Evolutionary conservation across 2,329 filamentous ascomycete genomes (phyloP).

Genomic region (Xylogone sp.): DNA sequence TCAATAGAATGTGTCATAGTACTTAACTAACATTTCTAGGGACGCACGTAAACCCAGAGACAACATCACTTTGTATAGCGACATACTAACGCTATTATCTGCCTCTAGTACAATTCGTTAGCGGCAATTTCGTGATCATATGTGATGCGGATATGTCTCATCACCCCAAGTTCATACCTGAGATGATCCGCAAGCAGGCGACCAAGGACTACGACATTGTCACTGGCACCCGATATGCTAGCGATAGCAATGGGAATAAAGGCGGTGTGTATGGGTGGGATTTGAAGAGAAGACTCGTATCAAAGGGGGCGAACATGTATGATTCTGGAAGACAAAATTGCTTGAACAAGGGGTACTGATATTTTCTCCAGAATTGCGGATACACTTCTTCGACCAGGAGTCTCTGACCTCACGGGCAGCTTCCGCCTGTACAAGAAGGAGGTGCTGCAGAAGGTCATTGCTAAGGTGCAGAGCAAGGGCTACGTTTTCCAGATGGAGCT

Average conservation of each 20-base stretch:
- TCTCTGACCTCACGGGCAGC: slow-evolving; percentile 87
- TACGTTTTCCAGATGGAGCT: slow-evolving; percentile 99
- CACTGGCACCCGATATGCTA: slow-evolving; percentile 90
- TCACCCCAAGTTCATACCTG: slow-evolving; percentile 97
- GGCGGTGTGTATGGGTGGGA: slow-evolving; percentile 92
- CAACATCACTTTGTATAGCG: not conserved
- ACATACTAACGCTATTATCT: not conserved
- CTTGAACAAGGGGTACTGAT: not conserved
- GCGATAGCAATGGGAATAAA: no score
- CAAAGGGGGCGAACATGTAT: slow-evolving; percentile 80
- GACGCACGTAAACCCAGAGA: slow-evolving; percentile 4
- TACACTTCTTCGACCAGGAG: slow-evolving; percentile 83
- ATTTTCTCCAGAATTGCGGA: slow-evolving; percentile 67
- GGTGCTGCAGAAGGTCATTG: slow-evolving; percentile 82
- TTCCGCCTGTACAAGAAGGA: slow-evolving; percentile 89
- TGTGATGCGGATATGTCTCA: slow-evolving; percentile 99
- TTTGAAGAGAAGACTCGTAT: slow-evolving; percentile 81
- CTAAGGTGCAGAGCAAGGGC: slow-evolving; percentile 85
- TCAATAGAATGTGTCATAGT: no score
- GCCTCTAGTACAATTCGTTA: slow-evolving; percentile 67
- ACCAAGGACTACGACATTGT: slow-evolving; percentile 87
- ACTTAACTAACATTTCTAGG: no score
- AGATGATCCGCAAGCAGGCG: slow-evolving; percentile 84
- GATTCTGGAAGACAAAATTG: slow-evolving; percentile 43
- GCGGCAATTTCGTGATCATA: slow-evolving; percentile 96